Conservation (phyloP, 371 early-diverging fungal species). For the Dichotomocladium elegans region DNA sequence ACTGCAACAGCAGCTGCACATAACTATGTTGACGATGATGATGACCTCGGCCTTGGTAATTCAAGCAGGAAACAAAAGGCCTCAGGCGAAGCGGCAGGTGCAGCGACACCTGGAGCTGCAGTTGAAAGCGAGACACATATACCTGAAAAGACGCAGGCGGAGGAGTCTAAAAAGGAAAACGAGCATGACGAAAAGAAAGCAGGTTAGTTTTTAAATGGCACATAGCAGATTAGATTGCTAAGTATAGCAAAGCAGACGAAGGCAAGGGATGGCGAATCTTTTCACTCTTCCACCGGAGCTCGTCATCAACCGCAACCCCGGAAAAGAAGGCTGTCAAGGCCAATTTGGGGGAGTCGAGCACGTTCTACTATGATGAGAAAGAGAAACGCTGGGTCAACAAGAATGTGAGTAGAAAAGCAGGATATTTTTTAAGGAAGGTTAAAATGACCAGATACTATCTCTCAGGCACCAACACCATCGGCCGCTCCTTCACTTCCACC, state of each 20-base stretch:
- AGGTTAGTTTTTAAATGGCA: conserved; percentile 10
- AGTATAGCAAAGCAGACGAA: neutral
- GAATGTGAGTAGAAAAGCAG: conserved; percentile 18
- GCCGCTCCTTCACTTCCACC: neutral
- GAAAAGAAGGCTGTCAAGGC: conserved; percentile 55
- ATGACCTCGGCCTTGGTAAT: conserved; percentile 60
- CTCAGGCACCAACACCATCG: neutral
- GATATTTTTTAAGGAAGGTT: neutral
- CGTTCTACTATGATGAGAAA: conserved; percentile 68
- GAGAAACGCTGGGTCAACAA: conserved; percentile 60
- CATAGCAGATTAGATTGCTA: neutral
- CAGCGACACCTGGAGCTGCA: conserved; percentile 3
- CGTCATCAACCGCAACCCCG: conserved; percentile 34
- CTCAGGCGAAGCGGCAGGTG: conserved; percentile 1
- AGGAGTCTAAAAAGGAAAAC: conserved; percentile 3
- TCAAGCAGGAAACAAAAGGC: conserved; percentile 22
- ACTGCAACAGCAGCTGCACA: neutral
- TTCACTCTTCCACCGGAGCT: conserved; percentile 39
- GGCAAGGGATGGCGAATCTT: conserved; percentile 49
- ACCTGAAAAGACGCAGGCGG: conserved; percentile 7
- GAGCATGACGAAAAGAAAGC: conserved; percentile 19
- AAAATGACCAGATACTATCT: neutral
- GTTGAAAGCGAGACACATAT: neutral
- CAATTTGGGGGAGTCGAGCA: conserved; percentile 63
- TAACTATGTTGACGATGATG: conserved; percentile 18